phyloP scores from a whole-genome alignment of 2,329 filamentous ascomycete genomes.

The Colletotrichum sp. region DNA sequence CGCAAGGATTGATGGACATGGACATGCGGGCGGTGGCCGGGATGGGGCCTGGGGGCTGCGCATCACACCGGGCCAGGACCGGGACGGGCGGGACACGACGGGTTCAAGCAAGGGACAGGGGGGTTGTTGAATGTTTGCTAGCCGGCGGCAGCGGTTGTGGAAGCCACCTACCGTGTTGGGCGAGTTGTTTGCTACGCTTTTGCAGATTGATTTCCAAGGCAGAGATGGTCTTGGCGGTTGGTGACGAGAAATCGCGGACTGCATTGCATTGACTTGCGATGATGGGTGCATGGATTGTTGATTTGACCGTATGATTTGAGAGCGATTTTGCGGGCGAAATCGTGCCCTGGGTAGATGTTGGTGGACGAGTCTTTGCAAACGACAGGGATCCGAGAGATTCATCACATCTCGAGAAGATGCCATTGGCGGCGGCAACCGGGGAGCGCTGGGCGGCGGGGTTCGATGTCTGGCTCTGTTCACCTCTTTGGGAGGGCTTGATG shows the following conservation, averaged over 20 bases:
- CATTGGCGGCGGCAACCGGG: conserved; percentile 4
- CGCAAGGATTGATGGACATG: not conserved
- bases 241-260: conserved; percentile 1
- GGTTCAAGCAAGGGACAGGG: not conserved
- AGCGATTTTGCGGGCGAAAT: not conserved
- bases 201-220: not conserved
- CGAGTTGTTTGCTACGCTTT: not conserved
- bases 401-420: conserved; percentile 1
- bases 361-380: not conserved
- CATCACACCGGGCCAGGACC: conserved; percentile 1
- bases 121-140: not conserved
- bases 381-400: not conserved
- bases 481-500: conserved; percentile 1
- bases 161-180: not conserved
- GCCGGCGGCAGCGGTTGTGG: not conserved
- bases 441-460: conserved; percentile 4
- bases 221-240: conserved; percentile 8
- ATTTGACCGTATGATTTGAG: not conserved
- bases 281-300: not conserved
- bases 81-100: not conserved
- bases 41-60: not conserved
- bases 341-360: not conserved
- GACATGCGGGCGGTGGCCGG: not conserved
- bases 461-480: not conserved
- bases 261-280: conserved; percentile 2